phyloP scores from a whole-genome alignment of 805 yeast genomes.

The Isabelozyma gotoi region DNA sequence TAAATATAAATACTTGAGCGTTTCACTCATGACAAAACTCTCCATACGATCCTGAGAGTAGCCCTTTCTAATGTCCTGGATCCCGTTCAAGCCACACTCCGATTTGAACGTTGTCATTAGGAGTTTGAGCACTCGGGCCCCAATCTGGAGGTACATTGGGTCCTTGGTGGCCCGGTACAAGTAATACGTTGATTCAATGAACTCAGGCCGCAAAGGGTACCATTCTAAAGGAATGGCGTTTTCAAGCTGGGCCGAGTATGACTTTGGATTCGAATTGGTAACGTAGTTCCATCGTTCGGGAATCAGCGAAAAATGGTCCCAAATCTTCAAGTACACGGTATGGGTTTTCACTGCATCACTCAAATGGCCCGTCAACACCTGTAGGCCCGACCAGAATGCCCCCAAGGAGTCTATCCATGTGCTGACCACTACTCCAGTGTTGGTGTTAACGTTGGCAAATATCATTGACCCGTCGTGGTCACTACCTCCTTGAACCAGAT shows the following conservation, averaged over 20 bases:
- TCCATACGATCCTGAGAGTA: constrained; percentile 81
- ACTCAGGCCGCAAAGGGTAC: constrained; percentile 93
- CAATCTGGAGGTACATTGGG: constrained; percentile 77
- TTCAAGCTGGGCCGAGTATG: constrained; percentile 2
- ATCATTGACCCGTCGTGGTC: constrained; percentile 27
- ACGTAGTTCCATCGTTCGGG: constrained; percentile 81
- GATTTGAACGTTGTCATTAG: constrained; percentile 52
- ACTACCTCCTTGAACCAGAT: constrained; percentile 35
- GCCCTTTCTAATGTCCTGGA: constrained; percentile 65
- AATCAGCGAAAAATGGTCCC: constrained; percentile 76
- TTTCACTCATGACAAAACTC: constrained; percentile 84
- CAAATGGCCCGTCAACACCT: constrained; percentile 75
- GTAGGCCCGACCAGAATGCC: constrained; percentile 88
- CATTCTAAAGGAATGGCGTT: constrained; percentile 61
- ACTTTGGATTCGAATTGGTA: constrained; percentile 5
- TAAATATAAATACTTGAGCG: constrained; percentile 77
- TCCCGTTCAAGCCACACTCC: constrained; percentile 80
- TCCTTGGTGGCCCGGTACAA: constrained; percentile 82
- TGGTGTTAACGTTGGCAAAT: constrained; percentile 58
- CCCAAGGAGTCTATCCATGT: constrained; percentile 83
- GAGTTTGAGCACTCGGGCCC: constrained; percentile 60
- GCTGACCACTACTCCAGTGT: constrained; percentile 48
- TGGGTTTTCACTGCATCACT: constrained; percentile 64
- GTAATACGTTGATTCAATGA: constrained; percentile 84
- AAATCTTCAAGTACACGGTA: constrained; percentile 63